Conservation (phyloP, 2,329 filamentous ascomycete genomes). For the Metarhizium rileyi region DNA sequence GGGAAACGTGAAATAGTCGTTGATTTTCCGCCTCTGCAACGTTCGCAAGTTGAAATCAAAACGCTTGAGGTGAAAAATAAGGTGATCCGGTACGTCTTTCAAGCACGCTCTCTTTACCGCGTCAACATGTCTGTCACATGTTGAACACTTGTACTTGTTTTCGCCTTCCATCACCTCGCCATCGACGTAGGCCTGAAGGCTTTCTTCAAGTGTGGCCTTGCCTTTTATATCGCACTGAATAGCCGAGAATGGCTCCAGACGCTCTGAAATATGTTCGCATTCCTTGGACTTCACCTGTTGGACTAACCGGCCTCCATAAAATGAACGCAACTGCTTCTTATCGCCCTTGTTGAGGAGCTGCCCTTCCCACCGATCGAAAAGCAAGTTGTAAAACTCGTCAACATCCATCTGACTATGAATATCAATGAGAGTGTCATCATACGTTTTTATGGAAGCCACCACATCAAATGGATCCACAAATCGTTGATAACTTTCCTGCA, state of each 20-base stretch:
- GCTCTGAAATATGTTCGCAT: constrained; percentile 86
- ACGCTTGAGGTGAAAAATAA: constrained; percentile 90
- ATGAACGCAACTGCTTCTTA: constrained; percentile 65
- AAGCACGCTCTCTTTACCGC: constrained; percentile 88
- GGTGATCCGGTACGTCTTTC: constrained; percentile 83
- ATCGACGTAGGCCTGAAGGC: constrained; percentile 87
- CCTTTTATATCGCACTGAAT: constrained; percentile 96
- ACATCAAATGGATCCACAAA: constrained; percentile 64
- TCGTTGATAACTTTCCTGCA: constrained; percentile 74
- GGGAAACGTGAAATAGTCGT: constrained; percentile 89
- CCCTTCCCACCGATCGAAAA: constrained; percentile 85
- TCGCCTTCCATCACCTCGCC: constrained; percentile 96
- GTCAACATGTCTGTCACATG: constrained; percentile 79
- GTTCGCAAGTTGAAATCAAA: constrained; percentile 74
- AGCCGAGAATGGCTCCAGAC: constrained; percentile 82
- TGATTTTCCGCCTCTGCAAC: constrained; percentile 81
- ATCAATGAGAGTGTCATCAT: constrained; percentile 75
- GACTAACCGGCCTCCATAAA: constrained; percentile 85
- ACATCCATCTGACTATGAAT: constrained; percentile 93
- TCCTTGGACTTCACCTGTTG: constrained; percentile 95
- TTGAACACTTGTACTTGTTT: constrained; percentile 96
- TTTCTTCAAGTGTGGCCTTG: constrained; percentile 74
- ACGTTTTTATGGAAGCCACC: constrained; percentile 68
- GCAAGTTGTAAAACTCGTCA: constrained; percentile 90
- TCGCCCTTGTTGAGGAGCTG: constrained; percentile 60